Percentiles rank a stretch among this genome's conserved stretches.
phyloP scores from a whole-genome alignment of 164 flowering plant species.

The Umbellularia californica region DNA sequence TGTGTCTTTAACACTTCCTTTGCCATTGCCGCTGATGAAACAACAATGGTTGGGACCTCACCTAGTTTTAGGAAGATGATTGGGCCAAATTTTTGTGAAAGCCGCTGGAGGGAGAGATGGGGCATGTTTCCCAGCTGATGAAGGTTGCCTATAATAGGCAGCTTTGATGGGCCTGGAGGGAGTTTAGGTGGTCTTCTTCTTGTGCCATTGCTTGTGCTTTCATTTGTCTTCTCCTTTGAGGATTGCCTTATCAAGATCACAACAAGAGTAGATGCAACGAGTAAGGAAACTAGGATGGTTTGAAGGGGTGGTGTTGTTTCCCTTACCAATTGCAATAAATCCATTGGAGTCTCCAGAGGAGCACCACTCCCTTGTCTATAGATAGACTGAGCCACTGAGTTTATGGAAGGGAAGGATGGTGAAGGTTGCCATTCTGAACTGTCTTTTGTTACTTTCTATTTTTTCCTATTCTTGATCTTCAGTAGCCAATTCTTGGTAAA shows the following conservation, averaged over 20 bases:
- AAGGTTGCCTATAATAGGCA: slow-evolving; percentile 62
- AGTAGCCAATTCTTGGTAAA: too few species aligned
- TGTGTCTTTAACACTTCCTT: slow-evolving; percentile 48
- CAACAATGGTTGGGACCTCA: slow-evolving; percentile 40
- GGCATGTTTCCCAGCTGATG: slow-evolving; percentile 53
- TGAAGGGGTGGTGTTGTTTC: not conserved
- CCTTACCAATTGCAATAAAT: not conserved
- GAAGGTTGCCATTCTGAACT: too few species aligned
- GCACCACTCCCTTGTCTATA: not conserved
- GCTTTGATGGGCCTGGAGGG: slow-evolving; percentile 46
- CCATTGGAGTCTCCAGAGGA: not conserved
- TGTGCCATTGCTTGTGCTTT: slow-evolving; percentile 1
- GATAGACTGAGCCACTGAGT: too few species aligned
- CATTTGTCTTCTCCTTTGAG: not conserved
- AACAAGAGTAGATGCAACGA: not conserved
- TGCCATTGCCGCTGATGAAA: slow-evolving; percentile 55
- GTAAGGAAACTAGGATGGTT: not conserved
- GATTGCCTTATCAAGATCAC: not conserved
- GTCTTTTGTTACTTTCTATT: too few species aligned
- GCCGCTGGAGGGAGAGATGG: slow-evolving; percentile 36
- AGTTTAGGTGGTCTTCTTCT: slow-evolving; percentile 20
- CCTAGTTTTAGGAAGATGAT: slow-evolving; percentile 48
- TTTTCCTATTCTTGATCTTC: too few species aligned
- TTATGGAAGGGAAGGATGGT: too few species aligned
- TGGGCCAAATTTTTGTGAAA: slow-evolving; percentile 43